phyloP scores from a whole-genome alignment of 129 eudicot species.

The Artemisia annua region DNA sequence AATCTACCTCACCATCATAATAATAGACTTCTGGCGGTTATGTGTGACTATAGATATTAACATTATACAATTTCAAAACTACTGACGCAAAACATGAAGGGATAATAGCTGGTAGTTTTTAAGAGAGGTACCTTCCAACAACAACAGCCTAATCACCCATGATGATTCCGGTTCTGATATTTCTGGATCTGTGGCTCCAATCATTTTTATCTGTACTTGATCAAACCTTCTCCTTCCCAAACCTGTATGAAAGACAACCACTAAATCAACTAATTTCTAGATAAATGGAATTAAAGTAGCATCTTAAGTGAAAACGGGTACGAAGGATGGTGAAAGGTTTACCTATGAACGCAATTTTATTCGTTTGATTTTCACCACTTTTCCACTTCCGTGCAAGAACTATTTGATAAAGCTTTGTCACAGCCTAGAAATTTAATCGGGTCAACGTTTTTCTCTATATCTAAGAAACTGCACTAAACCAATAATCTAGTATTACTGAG shows the following conservation, averaged over 20 bases:
- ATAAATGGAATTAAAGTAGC: neutral
- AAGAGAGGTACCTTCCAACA: no score
- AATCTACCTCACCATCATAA: no score
- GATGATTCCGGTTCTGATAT: no score
- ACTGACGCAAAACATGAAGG: no score
- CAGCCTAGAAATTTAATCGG: slow-evolving; percentile 49
- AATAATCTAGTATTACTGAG: neutral
- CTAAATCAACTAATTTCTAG: neutral
- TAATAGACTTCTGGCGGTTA: no score
- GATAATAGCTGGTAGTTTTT: no score
- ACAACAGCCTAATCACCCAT: no score
- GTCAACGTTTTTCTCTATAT: neutral
- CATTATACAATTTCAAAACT: no score
- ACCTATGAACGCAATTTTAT: slow-evolving; percentile 86
- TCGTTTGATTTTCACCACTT: slow-evolving; percentile 48
- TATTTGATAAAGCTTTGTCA: slow-evolving; percentile 86
- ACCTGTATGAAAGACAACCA: neutral
- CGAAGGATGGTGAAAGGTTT: slow-evolving; percentile 8
- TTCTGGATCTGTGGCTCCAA: no score
- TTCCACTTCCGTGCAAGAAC: slow-evolving; percentile 78
- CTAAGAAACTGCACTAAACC: neutral
- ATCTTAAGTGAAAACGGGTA: slow-evolving; percentile 1
- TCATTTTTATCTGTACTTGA: no score
- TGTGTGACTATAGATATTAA: no score
- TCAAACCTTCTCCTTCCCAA: no score